Evolutionary conservation across 2,329 filamentous ascomycete genomes (phyloP).

Genomic region (Microcyclospora pomicola): DNA sequence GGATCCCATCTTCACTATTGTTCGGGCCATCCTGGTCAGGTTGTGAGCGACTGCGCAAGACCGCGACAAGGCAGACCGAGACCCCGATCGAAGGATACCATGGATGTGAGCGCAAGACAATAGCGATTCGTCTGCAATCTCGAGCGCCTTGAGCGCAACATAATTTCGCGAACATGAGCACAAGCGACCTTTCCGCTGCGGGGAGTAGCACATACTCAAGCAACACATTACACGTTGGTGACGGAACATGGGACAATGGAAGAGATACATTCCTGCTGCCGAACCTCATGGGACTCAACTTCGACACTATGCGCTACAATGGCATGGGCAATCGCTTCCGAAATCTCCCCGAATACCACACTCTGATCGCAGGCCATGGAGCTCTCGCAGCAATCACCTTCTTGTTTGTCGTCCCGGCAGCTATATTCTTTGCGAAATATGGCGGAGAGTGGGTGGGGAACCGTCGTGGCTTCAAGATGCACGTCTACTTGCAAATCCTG

Average conservation of each 20-base stretch:
- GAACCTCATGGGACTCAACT: slow-evolving; percentile 62
- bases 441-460: slow-evolving; percentile 33
- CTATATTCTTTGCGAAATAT: slow-evolving; percentile 63
- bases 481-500: slow-evolving; percentile 61
- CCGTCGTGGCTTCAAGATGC: slow-evolving; percentile 34
- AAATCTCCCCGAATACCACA: slow-evolving; percentile 54
- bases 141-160: slow-evolving; percentile 6
- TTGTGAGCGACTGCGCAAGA: too few species aligned
- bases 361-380: slow-evolving; percentile 56
- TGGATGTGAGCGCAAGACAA: too few species aligned
- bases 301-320: slow-evolving; percentile 74
- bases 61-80: too few species aligned
- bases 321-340: slow-evolving; percentile 75
- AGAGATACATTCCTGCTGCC: slow-evolving; percentile 68
- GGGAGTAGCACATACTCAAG: slow-evolving; percentile 62
- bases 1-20: too few species aligned
- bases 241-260: slow-evolving; percentile 69
- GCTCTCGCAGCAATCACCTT: slow-evolving; percentile 61
- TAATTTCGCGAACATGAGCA: slow-evolving; percentile 12
- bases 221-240: slow-evolving; percentile 61
- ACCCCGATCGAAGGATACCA: too few species aligned
- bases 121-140: not conserved
- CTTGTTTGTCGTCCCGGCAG: slow-evolving; percentile 55
- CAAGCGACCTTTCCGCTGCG: slow-evolving; percentile 44
- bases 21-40: too few species aligned